Evolutionary conservation across 139 green algal genomes (phyloP).

Genomic region (Coccomyxa sp.): DNA sequence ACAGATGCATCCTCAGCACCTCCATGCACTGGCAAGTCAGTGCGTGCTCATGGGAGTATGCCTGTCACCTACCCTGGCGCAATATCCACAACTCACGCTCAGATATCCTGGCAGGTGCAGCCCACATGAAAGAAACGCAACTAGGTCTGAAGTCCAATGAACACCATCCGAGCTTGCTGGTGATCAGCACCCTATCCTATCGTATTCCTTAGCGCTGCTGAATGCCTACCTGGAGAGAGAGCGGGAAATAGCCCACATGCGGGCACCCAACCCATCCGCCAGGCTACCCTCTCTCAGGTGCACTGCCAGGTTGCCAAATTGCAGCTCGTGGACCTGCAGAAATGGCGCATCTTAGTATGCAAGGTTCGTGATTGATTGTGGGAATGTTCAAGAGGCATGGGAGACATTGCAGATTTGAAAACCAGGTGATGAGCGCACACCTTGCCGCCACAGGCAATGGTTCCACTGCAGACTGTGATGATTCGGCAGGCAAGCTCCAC

Average conservation of each 20-base stretch:
- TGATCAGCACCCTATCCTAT: neutral
- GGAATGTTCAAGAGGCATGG: neutral
- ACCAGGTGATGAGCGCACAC: constrained; percentile 19
- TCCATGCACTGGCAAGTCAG: no score
- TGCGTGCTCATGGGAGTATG: no score
- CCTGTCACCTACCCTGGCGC: no score
- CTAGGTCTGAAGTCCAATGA: neutral
- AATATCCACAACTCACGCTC: no score
- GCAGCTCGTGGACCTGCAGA: constrained; percentile 34
- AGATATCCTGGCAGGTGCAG: no score
- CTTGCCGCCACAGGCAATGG: constrained; percentile 48
- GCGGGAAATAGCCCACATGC: constrained; percentile 67
- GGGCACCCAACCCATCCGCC: constrained; percentile 70
- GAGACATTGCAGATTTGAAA: neutral
- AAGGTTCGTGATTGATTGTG: neutral
- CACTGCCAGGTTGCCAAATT: constrained; percentile 41
- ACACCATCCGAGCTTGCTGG: neutral
- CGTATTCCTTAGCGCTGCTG: neutral
- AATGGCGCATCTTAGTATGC: neutral
- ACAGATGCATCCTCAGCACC: neutral
- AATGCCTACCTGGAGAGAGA: constrained; percentile 36
- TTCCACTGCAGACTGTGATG: constrained; percentile 61
- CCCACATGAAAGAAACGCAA: neutral
- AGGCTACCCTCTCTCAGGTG: constrained; percentile 60
- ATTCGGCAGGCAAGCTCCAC: constrained; percentile 6